Percentiles rank a stretch among this genome's conserved stretches.
Conservation (phyloP, 345 rosid genomes). For the Boechera stricta region DNA sequence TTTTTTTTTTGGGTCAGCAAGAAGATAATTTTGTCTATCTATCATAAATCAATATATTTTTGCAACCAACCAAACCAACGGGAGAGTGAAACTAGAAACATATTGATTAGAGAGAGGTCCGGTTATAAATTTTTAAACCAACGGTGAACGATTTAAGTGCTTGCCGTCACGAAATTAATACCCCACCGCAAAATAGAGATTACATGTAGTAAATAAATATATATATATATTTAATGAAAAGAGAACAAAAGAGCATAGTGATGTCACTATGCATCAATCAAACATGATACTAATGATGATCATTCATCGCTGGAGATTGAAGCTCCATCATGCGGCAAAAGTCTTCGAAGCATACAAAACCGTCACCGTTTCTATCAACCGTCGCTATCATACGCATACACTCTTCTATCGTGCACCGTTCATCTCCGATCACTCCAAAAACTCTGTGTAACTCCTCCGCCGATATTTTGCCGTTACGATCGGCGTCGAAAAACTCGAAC, state of each 20-base stretch:
- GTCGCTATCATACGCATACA: conserved; percentile 87
- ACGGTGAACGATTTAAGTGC: neutral
- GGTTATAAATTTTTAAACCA: neutral
- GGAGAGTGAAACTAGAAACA: too few species aligned
- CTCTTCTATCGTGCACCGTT: conserved; percentile 81
- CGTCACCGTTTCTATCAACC: conserved; percentile 76
- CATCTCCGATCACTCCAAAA: conserved; percentile 68
- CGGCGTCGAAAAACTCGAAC: conserved; percentile 75
- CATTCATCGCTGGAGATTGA: conserved; percentile 40
- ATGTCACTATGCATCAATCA: conserved; percentile 43
- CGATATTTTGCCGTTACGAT: conserved; percentile 87
- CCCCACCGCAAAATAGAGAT: neutral
- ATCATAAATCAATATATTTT: too few species aligned
- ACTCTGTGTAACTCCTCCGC: conserved; percentile 73
- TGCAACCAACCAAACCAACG: too few species aligned
- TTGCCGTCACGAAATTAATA: neutral
- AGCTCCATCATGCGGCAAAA: conserved; percentile 80
- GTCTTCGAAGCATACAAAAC: conserved; percentile 92
- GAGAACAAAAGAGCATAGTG: neutral
- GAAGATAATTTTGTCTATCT: too few species aligned
- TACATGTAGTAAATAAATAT: conserved; percentile 5
- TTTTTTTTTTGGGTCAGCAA: too few species aligned
- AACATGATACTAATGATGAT: conserved; percentile 32
- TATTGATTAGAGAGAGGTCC: too few species aligned
- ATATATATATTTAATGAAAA: too few species aligned